Base-by-base conservation (phyloP, 2,329 filamentous ascomycete genomes). In the Stemphylium lycopersici region DNA sequence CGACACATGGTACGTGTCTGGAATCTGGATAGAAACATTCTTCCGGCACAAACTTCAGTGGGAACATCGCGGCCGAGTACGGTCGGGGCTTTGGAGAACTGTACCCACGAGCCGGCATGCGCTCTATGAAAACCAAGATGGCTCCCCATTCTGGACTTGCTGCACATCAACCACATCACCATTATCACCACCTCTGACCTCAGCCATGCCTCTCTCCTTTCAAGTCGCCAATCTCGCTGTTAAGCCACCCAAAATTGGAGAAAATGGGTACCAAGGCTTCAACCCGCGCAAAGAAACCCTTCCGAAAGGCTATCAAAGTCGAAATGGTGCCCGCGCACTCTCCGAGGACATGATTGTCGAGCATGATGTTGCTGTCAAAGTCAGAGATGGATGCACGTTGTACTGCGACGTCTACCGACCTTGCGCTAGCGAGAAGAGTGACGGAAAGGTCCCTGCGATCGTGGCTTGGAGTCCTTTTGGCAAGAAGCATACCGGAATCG, bases 391-490 rank as follows among this genome's bases (percentile, higher is more conserved):
- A 6, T 49, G 41, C 12, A 56, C 29, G 4, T 7, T 59, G 13
- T 56, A 53, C 46, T 52, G 37, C n/a, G 54, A 62, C 10, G 52
- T 60, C 20, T 60, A 49, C 18, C 41, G 59, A 13, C 59, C 74
- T 3, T 58, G 60, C n/a, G 50, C 54, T 13, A 52, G 58, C 6
- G 61, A 64, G 4, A 24, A 36, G 15, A 20, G 11, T 4, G 18
- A 12, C 16, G 44, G 26, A 16, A 75, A 72, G 29, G 65, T 79
- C 0, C 78, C 79, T 1, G 79, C 75, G 1, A 67, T 81, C 20
- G 55, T 81, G 0, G 68, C 67, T 34, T 81, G 76, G 77, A 74
- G 71, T 11, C 76, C 75, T 4, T 81, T 76, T 56, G 79, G 79
- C 18, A 81, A 81, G 61, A 56, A 52, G 6, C 36, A 52, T 13